Percentiles rank a stretch among this genome's conserved stretches.
These are phyloP conservation scores for Paragyromitra xinjiangensis DNA, from an alignment of 495 filamentous ascomycete genomes.

Conservation along the genomic window DNA sequence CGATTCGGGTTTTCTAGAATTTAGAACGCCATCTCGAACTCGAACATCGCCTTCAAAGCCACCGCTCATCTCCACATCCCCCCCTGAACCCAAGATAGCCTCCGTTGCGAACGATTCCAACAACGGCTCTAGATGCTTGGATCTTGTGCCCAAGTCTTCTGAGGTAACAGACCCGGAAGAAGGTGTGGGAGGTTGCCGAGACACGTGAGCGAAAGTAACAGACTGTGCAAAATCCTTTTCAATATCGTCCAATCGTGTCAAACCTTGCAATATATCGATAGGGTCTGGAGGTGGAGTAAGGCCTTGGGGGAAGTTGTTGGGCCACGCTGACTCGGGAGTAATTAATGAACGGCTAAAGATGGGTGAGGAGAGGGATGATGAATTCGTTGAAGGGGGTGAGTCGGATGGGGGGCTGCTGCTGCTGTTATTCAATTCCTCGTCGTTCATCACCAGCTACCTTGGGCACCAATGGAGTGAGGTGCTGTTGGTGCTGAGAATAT, in stretches of 20 bases:
- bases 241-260: conserved; percentile 36
- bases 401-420: conserved; percentile 37
- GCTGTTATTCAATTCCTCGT: conserved; percentile 47
- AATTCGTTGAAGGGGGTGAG: conserved; percentile 44
- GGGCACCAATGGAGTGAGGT: conserved; percentile 16
- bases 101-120: conserved; percentile 44
- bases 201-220: conserved; percentile 35
- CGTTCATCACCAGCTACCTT: conserved; percentile 43
- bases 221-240: conserved; percentile 34
- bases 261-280: conserved; percentile 35
- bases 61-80: conserved; percentile 50
- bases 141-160: conserved; percentile 37
- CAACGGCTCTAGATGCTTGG: conserved; percentile 17
- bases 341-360: conserved; percentile 40
- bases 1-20: conserved; percentile 34
- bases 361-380: conserved; percentile 46
- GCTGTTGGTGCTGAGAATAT: conserved; percentile 26
- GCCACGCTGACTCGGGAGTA: conserved; percentile 37
- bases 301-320: conserved; percentile 46
- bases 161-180: conserved; percentile 43
- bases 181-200: conserved; percentile 41
- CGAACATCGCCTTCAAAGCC: conserved; percentile 39
- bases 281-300: conserved; percentile 51
- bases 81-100: conserved; percentile 33
- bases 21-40: conserved; percentile 25